Evolutionary conservation across 1,139 yeast species (phyloP).

Genomic region (Blastobotrys indianensis): DNA sequence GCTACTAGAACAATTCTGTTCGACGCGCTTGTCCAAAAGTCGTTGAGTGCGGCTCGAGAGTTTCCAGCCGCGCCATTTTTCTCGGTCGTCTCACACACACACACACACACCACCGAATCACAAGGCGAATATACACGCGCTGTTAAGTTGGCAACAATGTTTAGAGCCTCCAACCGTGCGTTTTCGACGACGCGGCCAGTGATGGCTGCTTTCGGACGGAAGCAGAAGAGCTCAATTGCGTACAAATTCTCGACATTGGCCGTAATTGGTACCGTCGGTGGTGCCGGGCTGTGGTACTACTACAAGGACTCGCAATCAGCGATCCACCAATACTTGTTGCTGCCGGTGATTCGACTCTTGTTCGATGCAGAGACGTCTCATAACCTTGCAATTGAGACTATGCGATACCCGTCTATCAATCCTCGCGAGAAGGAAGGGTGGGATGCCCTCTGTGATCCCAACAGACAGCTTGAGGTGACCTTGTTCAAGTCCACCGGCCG

Average conservation of each 20-base stretch:
- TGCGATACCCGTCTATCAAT: conserved; percentile 45
- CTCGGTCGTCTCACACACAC: too few species aligned
- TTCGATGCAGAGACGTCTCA: conserved; percentile 87
- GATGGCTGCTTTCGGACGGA: neutral
- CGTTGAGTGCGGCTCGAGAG: too few species aligned
- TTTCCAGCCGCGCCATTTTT: too few species aligned
- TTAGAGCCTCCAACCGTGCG: neutral
- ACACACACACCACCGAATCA: too few species aligned
- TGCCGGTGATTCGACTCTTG: conserved; percentile 67
- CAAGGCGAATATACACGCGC: too few species aligned
- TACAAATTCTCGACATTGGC: conserved; percentile 24
- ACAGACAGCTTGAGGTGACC: conserved; percentile 27
- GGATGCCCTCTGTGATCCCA: conserved; percentile 31
- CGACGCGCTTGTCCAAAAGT: too few species aligned
- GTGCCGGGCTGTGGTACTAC: conserved; percentile 33
- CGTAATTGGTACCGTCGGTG: conserved; percentile 35
- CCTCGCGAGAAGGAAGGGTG: conserved; percentile 29
- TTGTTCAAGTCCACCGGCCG: conserved; percentile 27
- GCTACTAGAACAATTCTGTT: too few species aligned
- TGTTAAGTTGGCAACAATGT: too few species aligned
- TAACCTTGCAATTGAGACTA: conserved; percentile 58
- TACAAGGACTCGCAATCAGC: conserved; percentile 74
- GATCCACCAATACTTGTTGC: conserved; percentile 68
- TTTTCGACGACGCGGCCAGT: neutral
- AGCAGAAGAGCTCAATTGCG: conserved; percentile 15